Percentiles rank a stretch among this genome's conserved stretches.
Conservation (phyloP, 1,139 yeast genomes). For the Diutina scorzettiae region DNA sequence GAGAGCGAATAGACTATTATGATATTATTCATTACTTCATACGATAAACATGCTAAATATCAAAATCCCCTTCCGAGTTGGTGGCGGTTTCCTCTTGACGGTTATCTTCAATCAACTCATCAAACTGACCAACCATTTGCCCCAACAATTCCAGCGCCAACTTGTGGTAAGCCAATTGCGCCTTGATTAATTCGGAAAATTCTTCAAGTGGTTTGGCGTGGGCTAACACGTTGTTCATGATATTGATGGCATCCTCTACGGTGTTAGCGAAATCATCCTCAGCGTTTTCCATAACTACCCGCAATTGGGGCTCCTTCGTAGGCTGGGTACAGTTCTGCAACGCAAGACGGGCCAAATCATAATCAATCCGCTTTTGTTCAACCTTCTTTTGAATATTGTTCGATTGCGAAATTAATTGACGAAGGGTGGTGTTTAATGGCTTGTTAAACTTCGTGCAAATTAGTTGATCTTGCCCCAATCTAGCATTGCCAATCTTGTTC, state of each 20-base stretch:
- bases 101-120: constrained; percentile 43
- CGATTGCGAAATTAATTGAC: constrained; percentile 55
- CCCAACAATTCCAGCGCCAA: constrained; percentile 61
- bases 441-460: constrained; percentile 61
- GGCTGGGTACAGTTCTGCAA: constrained; percentile 61
- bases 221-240: constrained; percentile 74
- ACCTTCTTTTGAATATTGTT: constrained; percentile 64
- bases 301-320: constrained; percentile 60
- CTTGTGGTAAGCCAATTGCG: constrained; percentile 78
- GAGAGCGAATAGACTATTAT: no score
- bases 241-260: constrained; percentile 77
- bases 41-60: constrained; percentile 17
- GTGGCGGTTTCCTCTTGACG: constrained; percentile 12
- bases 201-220: constrained; percentile 64
- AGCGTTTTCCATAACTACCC: constrained; percentile 71
- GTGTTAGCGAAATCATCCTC: constrained; percentile 89
- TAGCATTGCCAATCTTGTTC: constrained; percentile 68
- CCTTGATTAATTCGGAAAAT: constrained; percentile 57
- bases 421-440: constrained; percentile 51
- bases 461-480: constrained; percentile 72
- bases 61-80: constrained; percentile 32
- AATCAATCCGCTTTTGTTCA: constrained; percentile 65
- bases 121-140: constrained; percentile 54
- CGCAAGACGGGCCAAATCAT: constrained; percentile 65
- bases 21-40: no score